Evolutionary conservation across 2,329 filamentous ascomycete genomes (phyloP).

Genomic region (Macrophomina tecta): DNA sequence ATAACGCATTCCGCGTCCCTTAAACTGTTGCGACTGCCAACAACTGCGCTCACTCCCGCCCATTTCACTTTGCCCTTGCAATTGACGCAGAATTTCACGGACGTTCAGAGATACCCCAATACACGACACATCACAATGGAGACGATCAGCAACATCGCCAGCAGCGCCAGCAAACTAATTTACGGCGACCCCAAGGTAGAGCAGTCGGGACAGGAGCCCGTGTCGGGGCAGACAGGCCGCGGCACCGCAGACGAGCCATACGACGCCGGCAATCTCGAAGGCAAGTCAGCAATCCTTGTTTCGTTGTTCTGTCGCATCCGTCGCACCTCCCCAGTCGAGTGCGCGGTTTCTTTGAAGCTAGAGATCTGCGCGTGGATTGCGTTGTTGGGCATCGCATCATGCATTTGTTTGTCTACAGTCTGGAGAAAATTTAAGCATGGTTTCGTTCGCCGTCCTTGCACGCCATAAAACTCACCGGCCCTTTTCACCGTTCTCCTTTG

Average conservation of each 20-base stretch:
- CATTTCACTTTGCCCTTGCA: background rate
- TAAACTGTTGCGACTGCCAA: background rate
- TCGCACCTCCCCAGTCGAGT: background rate
- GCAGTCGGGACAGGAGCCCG: constrained; percentile 65
- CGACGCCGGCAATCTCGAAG: constrained; percentile 77
- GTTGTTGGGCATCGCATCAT: background rate
- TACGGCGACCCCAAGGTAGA: constrained; percentile 41
- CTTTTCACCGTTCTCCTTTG: background rate
- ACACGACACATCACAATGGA: constrained; percentile 39
- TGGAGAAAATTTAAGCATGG: background rate
- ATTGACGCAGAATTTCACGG: background rate
- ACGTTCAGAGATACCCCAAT: background rate
- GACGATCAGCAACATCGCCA: constrained; percentile 45
- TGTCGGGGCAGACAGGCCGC: constrained; percentile 72
- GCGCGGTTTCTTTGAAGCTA: too few relatives aligned
- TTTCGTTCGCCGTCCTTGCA: too few relatives aligned
- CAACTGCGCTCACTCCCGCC: background rate
- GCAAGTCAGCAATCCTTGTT: constrained; percentile 42
- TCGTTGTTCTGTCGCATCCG: constrained; percentile 10
- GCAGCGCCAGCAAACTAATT: constrained; percentile 44
- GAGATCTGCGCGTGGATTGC: too few relatives aligned
- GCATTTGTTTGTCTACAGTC: background rate
- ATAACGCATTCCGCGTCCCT: background rate
- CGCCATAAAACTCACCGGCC: background rate
- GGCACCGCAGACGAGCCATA: constrained; percentile 74